Evolutionary conservation across 2,329 filamentous ascomycete genomes (phyloP), one percentile per base, ranked within the genome.

Genomic region (Phaeosphaeria sp.): DNA sequence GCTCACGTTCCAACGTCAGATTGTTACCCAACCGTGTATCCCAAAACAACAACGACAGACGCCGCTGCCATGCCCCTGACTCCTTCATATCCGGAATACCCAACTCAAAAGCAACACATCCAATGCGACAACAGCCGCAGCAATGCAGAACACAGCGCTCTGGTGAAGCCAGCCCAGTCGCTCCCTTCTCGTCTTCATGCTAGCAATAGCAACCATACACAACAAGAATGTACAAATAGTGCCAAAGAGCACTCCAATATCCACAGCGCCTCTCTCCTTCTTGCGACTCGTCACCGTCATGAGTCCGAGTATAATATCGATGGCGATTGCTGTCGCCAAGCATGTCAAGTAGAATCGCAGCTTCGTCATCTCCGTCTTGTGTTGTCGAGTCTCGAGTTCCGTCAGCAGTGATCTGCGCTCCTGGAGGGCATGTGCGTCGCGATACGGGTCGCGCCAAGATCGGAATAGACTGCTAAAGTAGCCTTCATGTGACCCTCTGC

Each of bases 241-340:
- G 9, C 90, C 91, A 42, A 91, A 81, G 1, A 91, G 82, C 1
- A 91, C 89, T 8, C 88, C 91, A 0, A 86, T 86, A 67, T 93
- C 90, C 3, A 94, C 91, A 73, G 91, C 87, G n/a, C 87, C 82
- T 4, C 85, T 82, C 63, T 89, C 82, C 73, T 86, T 89, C 71
- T 87, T 88, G 47, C 86, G 83, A 8, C 90, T 91, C 1, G 91
- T 91, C 15, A 81, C 78, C 30, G 91, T 86, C 39, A 95, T 83
- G 9, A 90, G 81, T 39, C 82, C 82, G 0, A 90, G 86, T 30
- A 94, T 83, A 48, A 84, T 74, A 36, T 92, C 83, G 8, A 94
- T 82, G 6, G 88, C 74, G 36, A 89, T 83, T 0, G 90, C 84
- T 0, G 86, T 83, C 2, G 79, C 77, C 61, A 91, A 83, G 49